Base-by-base conservation (phyloP, 108 stramenopile genomes). In the Nitzschia palea region DNA sequence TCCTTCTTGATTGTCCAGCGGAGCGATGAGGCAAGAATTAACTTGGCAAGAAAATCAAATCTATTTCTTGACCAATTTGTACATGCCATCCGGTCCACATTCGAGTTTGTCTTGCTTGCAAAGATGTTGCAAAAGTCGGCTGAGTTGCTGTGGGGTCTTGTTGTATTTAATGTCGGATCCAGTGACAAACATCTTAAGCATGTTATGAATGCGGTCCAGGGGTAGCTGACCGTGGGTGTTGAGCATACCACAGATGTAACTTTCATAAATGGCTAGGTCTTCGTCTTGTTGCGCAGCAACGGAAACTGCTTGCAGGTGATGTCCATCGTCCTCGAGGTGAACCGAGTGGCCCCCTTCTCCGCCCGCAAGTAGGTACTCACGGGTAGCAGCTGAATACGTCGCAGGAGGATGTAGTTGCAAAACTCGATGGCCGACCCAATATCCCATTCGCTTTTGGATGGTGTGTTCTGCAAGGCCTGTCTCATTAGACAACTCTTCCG, bases 191-290 rank as follows among this genome's bases (percentile, higher is more conserved):
- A 86, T 90, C 65, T 91, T 95, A 35, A 97, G 81, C 83, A 89
- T 91, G 20, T 89, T 78, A 62, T 96, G 94, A 44, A 97, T 95
- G 23, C 90, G 71, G 5, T 84, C 81, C 35, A 97, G 56, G 23
- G 91, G 88, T 0, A 96, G 71, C 47, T 85, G 78, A 0, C 90
- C 92, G 10, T 91, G 70, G 47, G 89, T 93, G 8, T 85, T 87
- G 35, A 97, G 81, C 95, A 96, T 93, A 15, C 97, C 95, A 35
- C 84, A 55, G 56, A 97, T 85, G 62, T 88, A 97, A 37, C 82
- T 83, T 53, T 89, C 81, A 59, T 79, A 93, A 1, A 93, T 75
- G 54, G 86, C 83, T 81, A 88, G 82, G 55, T 91, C 88, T 68
- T 95, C 93, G 20, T 89, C 91, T 57, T 90, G 80, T 29, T 93